A percentile compares a stretch with the other conserved stretches of the same genome.
Evolutionary conservation across 2,329 filamentous ascomycete genomes (phyloP).

Genomic region (Botrytis pseudocinerea): DNA sequence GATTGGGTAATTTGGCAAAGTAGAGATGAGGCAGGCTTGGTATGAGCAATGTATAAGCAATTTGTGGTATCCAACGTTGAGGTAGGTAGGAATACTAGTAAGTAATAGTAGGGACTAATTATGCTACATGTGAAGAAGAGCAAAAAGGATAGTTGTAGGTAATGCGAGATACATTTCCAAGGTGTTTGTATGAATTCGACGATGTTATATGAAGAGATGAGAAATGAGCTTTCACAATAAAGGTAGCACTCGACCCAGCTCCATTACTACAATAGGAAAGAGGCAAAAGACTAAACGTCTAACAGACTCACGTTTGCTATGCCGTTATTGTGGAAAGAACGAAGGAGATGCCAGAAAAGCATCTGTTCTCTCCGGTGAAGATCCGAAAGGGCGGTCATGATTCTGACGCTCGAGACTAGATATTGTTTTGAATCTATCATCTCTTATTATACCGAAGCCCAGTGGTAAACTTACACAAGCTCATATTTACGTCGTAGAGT

Average conservation of each 20-base stretch:
- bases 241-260: no score
- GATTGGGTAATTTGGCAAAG: not conserved
- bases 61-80: not conserved
- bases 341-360: not conserved
- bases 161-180: slow-evolving; percentile 11
- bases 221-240: not conserved
- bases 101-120: not conserved
- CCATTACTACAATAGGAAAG: not conserved
- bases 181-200: not conserved
- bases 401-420: not conserved
- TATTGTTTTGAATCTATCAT: not conserved
- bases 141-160: slow-evolving; percentile 4
- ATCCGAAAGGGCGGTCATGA: not conserved
- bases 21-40: not conserved
- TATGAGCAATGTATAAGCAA: not conserved
- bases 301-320: not conserved
- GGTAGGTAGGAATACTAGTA: not conserved
- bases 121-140: not conserved
- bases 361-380: not conserved
- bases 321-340: not conserved
- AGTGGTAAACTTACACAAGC: not conserved
- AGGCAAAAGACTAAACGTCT: not conserved
- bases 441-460: rapidly evolving
- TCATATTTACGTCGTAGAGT: not conserved
- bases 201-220: not conserved